Evolutionary conservation across 306 rosid genomes (phyloP), one percentile per base, ranked within the genome.

Genomic region (Vicia sativa): DNA sequence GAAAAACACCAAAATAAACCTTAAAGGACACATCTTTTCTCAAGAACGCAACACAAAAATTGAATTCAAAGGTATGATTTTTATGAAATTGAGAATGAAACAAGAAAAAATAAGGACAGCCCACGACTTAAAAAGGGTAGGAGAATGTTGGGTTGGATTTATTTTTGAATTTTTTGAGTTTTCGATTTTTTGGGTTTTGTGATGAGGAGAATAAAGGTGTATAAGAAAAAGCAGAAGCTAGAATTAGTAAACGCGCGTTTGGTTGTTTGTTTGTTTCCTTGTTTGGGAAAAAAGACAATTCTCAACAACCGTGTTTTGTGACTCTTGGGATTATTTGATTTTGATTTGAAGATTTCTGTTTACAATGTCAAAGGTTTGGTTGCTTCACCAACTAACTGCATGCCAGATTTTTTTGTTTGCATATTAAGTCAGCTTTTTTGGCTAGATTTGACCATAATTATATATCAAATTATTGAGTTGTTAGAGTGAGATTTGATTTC

Each of bases 1-100:
- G 84, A 90, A 81, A 64, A 90, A 90, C 67, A 90, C 87, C 85
- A 90, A 74, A 70, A 90, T 77, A 69, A 90, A 87, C 78, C 91
- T 76, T 31, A 90, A 68, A 55, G 91, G 95, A 80, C 96, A 90
- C 96, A 85, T 90, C 4, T 56, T 67, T 45, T 45, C 35, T 6
- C 35, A 18, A 29, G 16, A 64, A 38, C 62, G 54, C 38, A 71
- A 2, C 8, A 54, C 58, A 31, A 12, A 44, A 19, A 5, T 0
- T 35, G 14, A 39, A 39, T 11, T 69, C 48, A 3, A 42, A 53
- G 71, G 55, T 31, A 15, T 38, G 57, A 6, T 15, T 64, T 64
- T 26, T 28, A 46, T 57, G 48, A 4, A 26, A 11, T 5, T 6
- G 54, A 38, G 62, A 2, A 8, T 2, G 49, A 54, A 72, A 13